Base-by-base conservation (phyloP, 768 basidiomycete species). In the Cyathus striatus region DNA sequence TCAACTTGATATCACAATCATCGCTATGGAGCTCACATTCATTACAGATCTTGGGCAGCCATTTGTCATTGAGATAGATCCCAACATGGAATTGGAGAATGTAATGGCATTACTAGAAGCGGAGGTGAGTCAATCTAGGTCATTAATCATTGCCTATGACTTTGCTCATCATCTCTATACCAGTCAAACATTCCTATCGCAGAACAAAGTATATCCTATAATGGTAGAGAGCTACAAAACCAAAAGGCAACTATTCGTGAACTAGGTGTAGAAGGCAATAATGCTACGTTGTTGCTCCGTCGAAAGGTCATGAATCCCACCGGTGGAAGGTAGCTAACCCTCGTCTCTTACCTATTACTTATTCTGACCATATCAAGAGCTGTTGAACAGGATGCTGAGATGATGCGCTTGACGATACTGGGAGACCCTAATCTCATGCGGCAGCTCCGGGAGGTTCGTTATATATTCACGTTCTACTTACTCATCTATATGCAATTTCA, bases 61-160 rank as follows among this genome's bases (percentile, higher is more conserved):
- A 1, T 87, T 76, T 51, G 55, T 64, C 30, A 66, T 95, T 40
- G 94, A 97, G 57, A 90, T 96, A 51, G 90, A 93, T 65, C 77
- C 89, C 1, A 76, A 74, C 41, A 93, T 97, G 88, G 83, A 90
- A 61, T 77, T 98, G 22, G 88, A 90, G 69, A 87, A 94, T 60
- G 83, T 97, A 26, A 86, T 86, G 77, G 95, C 90, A 10, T 70
- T 97, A 42, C 73, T 96, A n/a, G 92, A 96, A 64, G 94, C 86
- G 0, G 94, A 97, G 79, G 95, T 92, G 59, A 60, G 83, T 59
- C n/a, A 33, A n/a, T n/a, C n/a, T n/a, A n/a, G n/a, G n/a, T n/a
- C n/a, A n/a, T n/a, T n/a, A n/a, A n/a, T n/a, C n/a, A n/a, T n/a
- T n/a, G n/a, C n/a, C n/a, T n/a, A n/a, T n/a, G n/a, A n/a, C n/a